Conservation (phyloP, 2,329 filamentous ascomycete species). For the Claviceps purpurea region DNA sequence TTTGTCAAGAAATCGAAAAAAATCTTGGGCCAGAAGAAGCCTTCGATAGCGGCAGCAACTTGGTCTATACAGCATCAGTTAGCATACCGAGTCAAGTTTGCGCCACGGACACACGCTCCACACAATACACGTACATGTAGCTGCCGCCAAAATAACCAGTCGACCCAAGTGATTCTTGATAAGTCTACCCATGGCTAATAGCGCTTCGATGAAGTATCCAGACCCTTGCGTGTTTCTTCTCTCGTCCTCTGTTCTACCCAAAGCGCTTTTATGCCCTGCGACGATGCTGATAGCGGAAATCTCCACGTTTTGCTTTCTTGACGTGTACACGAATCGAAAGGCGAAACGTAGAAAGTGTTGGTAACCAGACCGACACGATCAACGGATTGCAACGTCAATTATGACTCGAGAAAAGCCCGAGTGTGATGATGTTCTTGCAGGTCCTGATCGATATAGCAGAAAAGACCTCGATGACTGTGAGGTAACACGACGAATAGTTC, state of each 20-base stretch:
- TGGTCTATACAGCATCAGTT: conserved; percentile 51
- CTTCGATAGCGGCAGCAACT: conserved; percentile 67
- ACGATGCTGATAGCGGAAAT: neutral
- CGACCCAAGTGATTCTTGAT: conserved; percentile 99
- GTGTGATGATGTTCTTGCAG: conserved; percentile 7
- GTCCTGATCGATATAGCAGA: conserved; percentile 2
- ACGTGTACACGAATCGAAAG: neutral
- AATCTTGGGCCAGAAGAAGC: conserved; percentile 97
- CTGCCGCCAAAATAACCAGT: conserved; percentile 79
- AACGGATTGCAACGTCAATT: conserved; percentile 15
- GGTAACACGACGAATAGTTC: conserved; percentile 8
- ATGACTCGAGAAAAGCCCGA: conserved; percentile 28
- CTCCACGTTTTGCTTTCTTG: neutral
- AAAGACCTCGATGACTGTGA: conserved; percentile 4
- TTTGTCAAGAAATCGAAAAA: conserved; percentile 96
- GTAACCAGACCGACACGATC: conserved; percentile 39
- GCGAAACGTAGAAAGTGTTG: conserved; percentile 19
- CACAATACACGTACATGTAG: conserved; percentile 46
- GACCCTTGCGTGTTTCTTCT: conserved; percentile 4
- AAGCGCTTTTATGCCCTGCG: neutral
- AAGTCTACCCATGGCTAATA: conserved; percentile 68
- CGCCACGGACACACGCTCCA: neutral
- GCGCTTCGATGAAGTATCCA: neutral
- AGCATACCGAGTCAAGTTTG: conserved; percentile 8
- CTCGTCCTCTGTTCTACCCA: neutral